Evolutionary conservation across 306 rosid species (phyloP).

Genomic region (Quercus rubra): DNA sequence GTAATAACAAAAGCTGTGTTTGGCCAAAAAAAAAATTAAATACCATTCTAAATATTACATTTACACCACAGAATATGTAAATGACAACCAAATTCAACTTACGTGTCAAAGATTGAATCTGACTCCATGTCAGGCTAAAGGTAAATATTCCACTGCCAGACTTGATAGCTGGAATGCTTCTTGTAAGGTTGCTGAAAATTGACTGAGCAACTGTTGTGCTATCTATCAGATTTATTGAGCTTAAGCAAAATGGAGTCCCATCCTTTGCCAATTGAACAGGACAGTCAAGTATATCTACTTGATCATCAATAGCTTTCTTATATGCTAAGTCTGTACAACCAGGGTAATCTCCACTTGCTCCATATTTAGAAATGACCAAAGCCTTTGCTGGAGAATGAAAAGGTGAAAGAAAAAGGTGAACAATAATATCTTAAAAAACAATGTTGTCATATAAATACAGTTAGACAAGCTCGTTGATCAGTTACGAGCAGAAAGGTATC

Average conservation of each 20-base stretch:
- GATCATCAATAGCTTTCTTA: slow-evolving; percentile 56
- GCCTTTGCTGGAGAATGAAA: slow-evolving; percentile 46
- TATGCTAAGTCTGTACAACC: slow-evolving; percentile 77
- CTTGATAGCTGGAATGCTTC: slow-evolving; percentile 45
- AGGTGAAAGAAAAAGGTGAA: slow-evolving; percentile 28
- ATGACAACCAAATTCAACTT: slow-evolving; percentile 39
- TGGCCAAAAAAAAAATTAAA: too few relatives aligned
- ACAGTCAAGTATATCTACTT: slow-evolving; percentile 82
- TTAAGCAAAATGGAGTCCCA: slow-evolving; percentile 75
- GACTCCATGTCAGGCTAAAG: slow-evolving; percentile 63
- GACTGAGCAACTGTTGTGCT: slow-evolving; percentile 59
- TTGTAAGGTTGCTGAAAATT: slow-evolving; percentile 28
- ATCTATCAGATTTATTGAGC: slow-evolving; percentile 68
- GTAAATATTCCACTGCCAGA: slow-evolving; percentile 63
- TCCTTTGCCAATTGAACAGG: slow-evolving; percentile 90
- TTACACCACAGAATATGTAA: slow-evolving; percentile 15
- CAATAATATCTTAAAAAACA: slow-evolving; percentile 4
- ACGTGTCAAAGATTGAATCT: slow-evolving; percentile 62
- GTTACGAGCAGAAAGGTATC: slow-evolving; percentile 6
- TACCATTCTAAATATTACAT: too few relatives aligned
- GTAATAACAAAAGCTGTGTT: background rate
- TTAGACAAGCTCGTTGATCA: slow-evolving; percentile 10
- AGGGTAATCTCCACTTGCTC: slow-evolving; percentile 94
- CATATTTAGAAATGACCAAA: slow-evolving; percentile 75
- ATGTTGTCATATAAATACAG: background rate